Base-by-base conservation (phyloP, 768 basidiomycete genomes). In the Xerocomus spinulosus region DNA sequence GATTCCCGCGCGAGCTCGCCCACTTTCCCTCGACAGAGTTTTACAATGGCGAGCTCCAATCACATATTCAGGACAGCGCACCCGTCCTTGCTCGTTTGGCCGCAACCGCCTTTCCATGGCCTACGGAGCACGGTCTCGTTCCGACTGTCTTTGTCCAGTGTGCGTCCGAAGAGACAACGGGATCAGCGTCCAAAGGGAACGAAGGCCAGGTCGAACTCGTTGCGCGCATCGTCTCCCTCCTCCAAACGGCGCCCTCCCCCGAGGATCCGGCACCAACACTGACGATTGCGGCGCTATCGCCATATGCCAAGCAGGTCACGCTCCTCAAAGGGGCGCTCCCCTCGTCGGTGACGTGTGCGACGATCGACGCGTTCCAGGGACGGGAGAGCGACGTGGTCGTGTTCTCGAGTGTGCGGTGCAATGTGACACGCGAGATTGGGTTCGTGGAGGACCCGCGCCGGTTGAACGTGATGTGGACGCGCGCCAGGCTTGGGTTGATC, bases 361-460 rank as follows among this genome's bases (percentile, higher is more conserved):
- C 61, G 25, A 54, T 60, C 48, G 61, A 63, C 29, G 76, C 80
- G 0, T 86, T 83, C 57, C 84, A 85, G 59, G 83, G 83, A 12
- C 71, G 83, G 28, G 83, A 85, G 57, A 79, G 76, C 50, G 83
- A 87, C 51, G 71, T 85, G 39, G 71, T 85, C 37, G 74, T 87
- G 21, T 82, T 83, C 57, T 78, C 80, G 0, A 76, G 80, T 4
- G 83, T 85, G 13, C 74, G 83, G 10, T 78, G 76, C 54, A 85
- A 87, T 53, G 70, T 56, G 15, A 70, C 75, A 33, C 69, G 72
- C 1, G 83, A 85, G 39, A 78, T 85, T 38, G 83, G 83, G 5
- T 87, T 85, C 52, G 65, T 85, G 28, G 80, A 79, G 69, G 58
- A 82, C 80, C 43, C 83, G 78, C 0, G 81, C 78, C 32, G 70